Base-by-base conservation (phyloP, 2,329 filamentous ascomycete species). In the Zymoseptoria pseudotritici region DNA sequence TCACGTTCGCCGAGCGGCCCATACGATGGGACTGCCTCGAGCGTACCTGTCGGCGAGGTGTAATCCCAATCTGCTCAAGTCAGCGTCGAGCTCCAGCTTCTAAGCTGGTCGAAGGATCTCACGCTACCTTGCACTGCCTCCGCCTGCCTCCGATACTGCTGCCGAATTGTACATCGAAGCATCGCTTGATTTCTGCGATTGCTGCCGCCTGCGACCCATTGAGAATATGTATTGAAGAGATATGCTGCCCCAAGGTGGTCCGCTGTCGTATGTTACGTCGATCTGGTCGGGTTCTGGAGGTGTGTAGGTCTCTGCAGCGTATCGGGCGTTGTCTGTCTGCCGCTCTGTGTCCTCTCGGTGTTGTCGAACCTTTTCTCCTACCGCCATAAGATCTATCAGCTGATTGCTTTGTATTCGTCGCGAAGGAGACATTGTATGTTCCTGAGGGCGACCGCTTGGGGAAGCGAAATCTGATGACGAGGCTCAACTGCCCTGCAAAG, bases 201-300 rank as follows among this genome's bases (percentile, higher is more conserved):
- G 52, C 63, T 80, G 78, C 62, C 76, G 77, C 26, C 68, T 72
- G 61, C 74, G 77, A 13, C 79, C 79, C 24, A 73, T 71, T 46
- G 75, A 72, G 36, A 82, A 73, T 11, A 81, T 73, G 62, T 82
- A 76, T 49, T 77, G 80, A 74, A 90, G 79, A 62, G 81, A 87
- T 64, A 89, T 73, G 20, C 86, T 82, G 42, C 88, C 88, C 88
- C 87, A 91, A 0, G 88, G 88, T 2, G 90, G 76, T 0, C 88
- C 88, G 0, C 86, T 85, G 6, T 84, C 78, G 11, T 82, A 78
- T 54, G 82, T 80, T 42, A 69, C 70, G 60, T 73, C 74, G 42
- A 88, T 77, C 50, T 88, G 84, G 13, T 78, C 75, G 3, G 84
- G 77, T 20, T 81, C 79, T 0, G 86, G 84, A 1, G 85, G 80